phyloP scores from a whole-genome alignment of 768 basidiomycete genomes.

The Hygrocybe punicea region DNA sequence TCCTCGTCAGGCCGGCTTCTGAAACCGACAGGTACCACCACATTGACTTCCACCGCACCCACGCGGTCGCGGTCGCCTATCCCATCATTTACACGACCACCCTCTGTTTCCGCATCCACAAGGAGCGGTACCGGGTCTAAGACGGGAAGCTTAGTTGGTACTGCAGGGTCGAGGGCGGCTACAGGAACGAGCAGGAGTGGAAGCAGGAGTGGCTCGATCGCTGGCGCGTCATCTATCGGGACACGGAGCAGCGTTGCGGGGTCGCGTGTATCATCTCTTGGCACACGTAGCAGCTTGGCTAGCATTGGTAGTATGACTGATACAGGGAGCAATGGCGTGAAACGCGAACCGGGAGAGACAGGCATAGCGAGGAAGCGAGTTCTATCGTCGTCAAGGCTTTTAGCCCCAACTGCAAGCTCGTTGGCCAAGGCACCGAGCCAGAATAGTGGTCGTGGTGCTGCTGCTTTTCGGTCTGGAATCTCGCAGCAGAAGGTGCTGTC shows the following conservation, averaged over 20 bases:
- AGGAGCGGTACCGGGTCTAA: slow-evolving; percentile 7
- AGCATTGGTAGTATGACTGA: neutral
- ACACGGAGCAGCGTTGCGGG: slow-evolving; percentile 40
- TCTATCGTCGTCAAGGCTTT: slow-evolving; percentile 43
- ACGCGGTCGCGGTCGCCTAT: slow-evolving; percentile 19
- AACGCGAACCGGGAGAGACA: neutral
- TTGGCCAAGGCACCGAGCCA: slow-evolving; percentile 51
- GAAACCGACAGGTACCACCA: slow-evolving; percentile 6
- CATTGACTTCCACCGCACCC: neutral
- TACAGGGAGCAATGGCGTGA: neutral
- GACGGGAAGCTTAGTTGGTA: slow-evolving; percentile 5
- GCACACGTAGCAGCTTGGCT: slow-evolving; percentile 3
- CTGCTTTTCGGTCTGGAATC: neutral
- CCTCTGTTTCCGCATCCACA: slow-evolving; percentile 18
- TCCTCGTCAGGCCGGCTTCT: slow-evolving; percentile 1
- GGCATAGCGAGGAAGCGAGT: neutral
- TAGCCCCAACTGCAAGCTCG: slow-evolving; percentile 77
- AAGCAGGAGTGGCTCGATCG: slow-evolving; percentile 22
- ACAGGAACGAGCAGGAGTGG: slow-evolving; percentile 11
- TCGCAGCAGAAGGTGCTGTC: neutral
- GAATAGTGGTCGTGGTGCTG: neutral
- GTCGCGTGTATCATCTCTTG: slow-evolving; percentile 31
- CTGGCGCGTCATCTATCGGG: slow-evolving; percentile 45
- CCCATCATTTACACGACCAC: slow-evolving; percentile 17
- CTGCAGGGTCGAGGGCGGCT: slow-evolving; percentile 21